phyloP scores from a whole-genome alignment of 1,139 yeast genomes.

The Taphrina communis region DNA sequence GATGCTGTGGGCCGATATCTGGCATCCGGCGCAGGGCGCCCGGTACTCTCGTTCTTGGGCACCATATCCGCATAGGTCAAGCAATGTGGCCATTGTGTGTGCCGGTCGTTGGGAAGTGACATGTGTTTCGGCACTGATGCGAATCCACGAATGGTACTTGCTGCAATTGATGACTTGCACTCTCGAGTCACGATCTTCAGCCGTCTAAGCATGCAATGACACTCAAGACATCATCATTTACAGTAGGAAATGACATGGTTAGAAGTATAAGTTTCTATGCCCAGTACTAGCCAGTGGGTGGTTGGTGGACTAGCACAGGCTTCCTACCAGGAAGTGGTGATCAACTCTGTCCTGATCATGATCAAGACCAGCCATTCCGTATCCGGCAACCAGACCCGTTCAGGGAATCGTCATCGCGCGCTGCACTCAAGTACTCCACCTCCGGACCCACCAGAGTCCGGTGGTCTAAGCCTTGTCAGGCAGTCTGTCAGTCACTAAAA shows the following conservation, averaged over 20 bases:
- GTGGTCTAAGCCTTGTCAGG: neutral
- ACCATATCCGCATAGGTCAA: conserved; percentile 20
- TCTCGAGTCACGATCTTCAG: neutral
- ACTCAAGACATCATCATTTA: no score
- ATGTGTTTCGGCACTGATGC: neutral
- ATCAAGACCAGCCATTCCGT: neutral
- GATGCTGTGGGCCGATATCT: neutral
- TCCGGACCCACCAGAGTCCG: neutral
- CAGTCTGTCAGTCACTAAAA: neutral
- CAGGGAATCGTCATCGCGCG: neutral
- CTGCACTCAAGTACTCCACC: neutral
- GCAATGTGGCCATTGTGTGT: conserved; percentile 12
- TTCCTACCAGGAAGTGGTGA: neutral
- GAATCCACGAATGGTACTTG: neutral
- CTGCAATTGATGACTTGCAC: neutral
- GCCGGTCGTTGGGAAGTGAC: neutral
- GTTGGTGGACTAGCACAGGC: no score
- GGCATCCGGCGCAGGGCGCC: no score
- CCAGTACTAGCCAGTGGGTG: no score
- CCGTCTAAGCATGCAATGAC: neutral
- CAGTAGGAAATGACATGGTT: no score
- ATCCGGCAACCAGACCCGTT: neutral
- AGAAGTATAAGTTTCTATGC: no score
- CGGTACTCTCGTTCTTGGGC: conserved; percentile 7
- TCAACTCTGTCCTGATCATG: conserved; percentile 2